Evolutionary conservation across 305 asterid genomes (phyloP), one percentile per base, ranked within the genome.

Genomic region (Vinca major): DNA sequence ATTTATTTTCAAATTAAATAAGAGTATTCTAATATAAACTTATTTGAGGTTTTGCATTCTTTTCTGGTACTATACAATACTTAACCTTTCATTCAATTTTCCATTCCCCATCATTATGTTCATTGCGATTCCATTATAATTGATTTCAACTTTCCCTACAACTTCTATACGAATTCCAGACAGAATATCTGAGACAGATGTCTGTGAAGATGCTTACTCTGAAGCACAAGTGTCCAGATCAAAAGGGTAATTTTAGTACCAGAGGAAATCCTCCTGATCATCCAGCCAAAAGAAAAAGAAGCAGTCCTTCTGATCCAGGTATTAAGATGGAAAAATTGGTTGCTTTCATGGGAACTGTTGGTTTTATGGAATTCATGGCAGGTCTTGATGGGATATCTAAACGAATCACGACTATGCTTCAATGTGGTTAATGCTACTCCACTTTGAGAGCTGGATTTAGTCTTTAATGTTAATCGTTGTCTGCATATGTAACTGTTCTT

Each of bases 221-320:
- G 89, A 89, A 87, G 86, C 69, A 80, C 1, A 82, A 80, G 69
- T 80, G 83, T 37, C 84, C 83, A 73, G 79, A 77, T 54, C 85
- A 81, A 40, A 66, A 73, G 79, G 65, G 78, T 19, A 82, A 79
- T 81, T 48, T 84, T 70, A 84, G 74, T 82, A 73, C 66, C 73
- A 81, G 77, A 63, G 68, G 47, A 68, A 82, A 72, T 26, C 75
- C 83, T 70, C 81, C 80, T n/a, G n/a, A n/a, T n/a, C n/a, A n/a
- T n/a, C n/a, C n/a, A n/a, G n/a, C n/a, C n/a, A n/a, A n/a, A n/a
- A n/a, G n/a, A n/a, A n/a, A n/a, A n/a, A n/a, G n/a, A n/a, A n/a
- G n/a, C n/a, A n/a, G n/a, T n/a, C n/a, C n/a, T n/a, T n/a, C n/a
- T 60, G 86, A 81, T 74, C 77, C 79, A 73, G 89, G 94, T 90